A percentile compares a stretch with the other conserved stretches of the same genome.
Conservation (phyloP, 345 rosid genomes). For the Nephelium lappaceum region DNA sequence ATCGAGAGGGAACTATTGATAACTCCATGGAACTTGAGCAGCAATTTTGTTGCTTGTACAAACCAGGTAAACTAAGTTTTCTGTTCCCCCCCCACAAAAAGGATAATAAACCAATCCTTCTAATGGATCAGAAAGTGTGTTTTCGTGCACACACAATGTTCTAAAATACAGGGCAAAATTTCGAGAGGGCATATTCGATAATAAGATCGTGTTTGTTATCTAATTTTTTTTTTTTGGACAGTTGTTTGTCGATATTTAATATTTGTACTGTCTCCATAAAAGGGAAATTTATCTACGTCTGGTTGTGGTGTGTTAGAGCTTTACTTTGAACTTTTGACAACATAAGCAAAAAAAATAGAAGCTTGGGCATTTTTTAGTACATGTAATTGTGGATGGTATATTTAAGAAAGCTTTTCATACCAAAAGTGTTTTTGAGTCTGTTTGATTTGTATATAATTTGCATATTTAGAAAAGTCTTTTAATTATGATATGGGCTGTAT, state of each 20-base stretch:
- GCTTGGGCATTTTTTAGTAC: too few relatives aligned
- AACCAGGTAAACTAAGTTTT: constrained; percentile 62
- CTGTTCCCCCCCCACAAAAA: background rate
- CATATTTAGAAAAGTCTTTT: too few relatives aligned
- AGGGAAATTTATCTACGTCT: background rate
- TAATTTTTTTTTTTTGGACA: background rate
- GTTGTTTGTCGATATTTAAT: background rate
- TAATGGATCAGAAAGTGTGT: constrained; percentile 8
- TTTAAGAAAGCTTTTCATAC: too few relatives aligned
- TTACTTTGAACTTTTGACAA: too few relatives aligned
- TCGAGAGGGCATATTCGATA: background rate
- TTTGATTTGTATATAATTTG: too few relatives aligned
- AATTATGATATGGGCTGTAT: too few relatives aligned
- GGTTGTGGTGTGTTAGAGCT: background rate
- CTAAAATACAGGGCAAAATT: background rate
- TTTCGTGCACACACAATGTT: background rate
- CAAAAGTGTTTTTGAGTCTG: too few relatives aligned
- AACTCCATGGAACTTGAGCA: constrained; percentile 95
- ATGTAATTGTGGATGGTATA: too few relatives aligned
- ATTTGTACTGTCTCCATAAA: background rate
- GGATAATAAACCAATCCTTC: background rate
- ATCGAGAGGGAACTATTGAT: constrained; percentile 96
- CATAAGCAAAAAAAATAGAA: too few relatives aligned
- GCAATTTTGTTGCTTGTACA: constrained; percentile 93
- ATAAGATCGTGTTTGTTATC: too few relatives aligned